A percentile compares a stretch with the other conserved stretches of the same genome.
Conservation (phyloP, 495 filamentous ascomycete genomes). For the Choiromyces venosus region DNA sequence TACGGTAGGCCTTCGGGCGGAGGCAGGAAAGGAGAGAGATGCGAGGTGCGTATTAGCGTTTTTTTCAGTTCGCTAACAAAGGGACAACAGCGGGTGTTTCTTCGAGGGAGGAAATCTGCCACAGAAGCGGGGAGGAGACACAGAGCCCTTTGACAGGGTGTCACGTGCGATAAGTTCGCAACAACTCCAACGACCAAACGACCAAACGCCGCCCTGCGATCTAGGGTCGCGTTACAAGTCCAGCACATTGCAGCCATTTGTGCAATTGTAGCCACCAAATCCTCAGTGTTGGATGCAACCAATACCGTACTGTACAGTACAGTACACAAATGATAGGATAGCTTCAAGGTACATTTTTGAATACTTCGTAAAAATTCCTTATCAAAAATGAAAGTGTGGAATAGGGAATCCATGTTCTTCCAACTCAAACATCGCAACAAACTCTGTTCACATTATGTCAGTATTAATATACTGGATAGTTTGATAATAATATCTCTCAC, state of each 20-base stretch:
- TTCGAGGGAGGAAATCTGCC: not conserved
- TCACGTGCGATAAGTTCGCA: not conserved
- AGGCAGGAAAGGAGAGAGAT: not conserved
- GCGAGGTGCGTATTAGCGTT: not conserved
- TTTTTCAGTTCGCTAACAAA: conserved; percentile 2
- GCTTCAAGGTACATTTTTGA: not conserved
- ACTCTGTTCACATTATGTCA: not conserved
- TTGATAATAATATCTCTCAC: not conserved
- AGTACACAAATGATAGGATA: not conserved
- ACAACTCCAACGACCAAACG: not conserved
- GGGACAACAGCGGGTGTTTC: not conserved
- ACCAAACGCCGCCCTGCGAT: not conserved
- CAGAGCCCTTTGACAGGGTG: not conserved
- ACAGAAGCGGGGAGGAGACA: conserved; percentile 1
- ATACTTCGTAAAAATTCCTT: not conserved
- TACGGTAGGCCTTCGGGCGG: not conserved
- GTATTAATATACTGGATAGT: not conserved
- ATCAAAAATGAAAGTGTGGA: not conserved
- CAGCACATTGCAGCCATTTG: not conserved
- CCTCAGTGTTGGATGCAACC: not conserved
- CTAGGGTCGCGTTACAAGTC: not conserved
- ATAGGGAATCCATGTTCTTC: not conserved
- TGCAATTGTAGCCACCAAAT: not conserved
- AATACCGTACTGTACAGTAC: not conserved
- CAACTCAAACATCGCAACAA: not conserved